Conservation (phyloP, 169 alveolate genomes). For the Cryptosporidium bovis region DNA sequence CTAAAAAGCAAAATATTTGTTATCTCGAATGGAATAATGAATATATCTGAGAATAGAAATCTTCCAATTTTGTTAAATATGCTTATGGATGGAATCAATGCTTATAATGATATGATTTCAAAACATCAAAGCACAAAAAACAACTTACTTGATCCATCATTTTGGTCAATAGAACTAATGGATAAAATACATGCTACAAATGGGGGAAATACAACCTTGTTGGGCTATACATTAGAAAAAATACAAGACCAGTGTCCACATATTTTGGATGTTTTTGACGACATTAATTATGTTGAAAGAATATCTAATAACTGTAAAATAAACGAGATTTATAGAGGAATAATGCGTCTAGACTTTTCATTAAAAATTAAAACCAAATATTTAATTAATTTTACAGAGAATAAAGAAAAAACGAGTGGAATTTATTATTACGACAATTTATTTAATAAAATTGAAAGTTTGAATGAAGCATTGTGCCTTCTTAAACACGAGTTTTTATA, state of each 20-base stretch:
- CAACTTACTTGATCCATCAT: constrained; percentile 22
- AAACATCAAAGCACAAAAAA: constrained; percentile 5
- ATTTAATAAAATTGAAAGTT: constrained; percentile 11
- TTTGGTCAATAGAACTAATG: constrained; percentile 63
- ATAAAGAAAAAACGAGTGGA: not conserved
- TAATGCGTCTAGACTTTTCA: constrained; percentile 40
- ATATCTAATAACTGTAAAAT: constrained; percentile 11
- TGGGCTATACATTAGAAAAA: constrained; percentile 53
- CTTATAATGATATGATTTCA: constrained; percentile 39
- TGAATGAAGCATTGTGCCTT: not conserved
- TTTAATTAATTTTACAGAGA: not conserved
- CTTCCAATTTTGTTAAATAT: constrained; percentile 47
- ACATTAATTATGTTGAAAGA: constrained; percentile 40
- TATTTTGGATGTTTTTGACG: constrained; percentile 49
- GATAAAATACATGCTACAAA: constrained; percentile 54
- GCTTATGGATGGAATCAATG: constrained; percentile 48
- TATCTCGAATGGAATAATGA: constrained; percentile 19
- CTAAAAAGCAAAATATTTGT: constrained; percentile 33
- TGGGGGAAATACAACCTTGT: constrained; percentile 50
- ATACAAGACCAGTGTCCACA: constrained; percentile 60
- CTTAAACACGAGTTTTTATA: constrained; percentile 35
- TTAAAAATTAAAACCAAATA: constrained; percentile 2
- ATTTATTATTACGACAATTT: not conserved
- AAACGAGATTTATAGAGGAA: constrained; percentile 50
- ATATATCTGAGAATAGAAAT: constrained; percentile 40